These are phyloP conservation scores for Closterium sp. DNA, from an alignment of 139 green algal species.

Conservation along the genomic window DNA sequence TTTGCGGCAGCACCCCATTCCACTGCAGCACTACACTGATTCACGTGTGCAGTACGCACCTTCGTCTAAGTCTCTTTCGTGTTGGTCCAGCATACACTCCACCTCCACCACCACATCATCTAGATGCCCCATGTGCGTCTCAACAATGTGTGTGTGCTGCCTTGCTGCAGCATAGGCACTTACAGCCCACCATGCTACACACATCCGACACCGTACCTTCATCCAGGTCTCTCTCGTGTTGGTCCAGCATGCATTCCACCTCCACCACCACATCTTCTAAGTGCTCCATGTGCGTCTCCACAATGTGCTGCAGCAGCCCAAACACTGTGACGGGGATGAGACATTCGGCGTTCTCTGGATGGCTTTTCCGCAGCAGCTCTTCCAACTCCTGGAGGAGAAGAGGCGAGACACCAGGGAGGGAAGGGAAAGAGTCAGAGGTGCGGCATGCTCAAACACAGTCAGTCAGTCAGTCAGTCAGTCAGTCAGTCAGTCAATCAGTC, in stretches of 20 bases:
- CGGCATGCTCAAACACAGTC: too few species aligned
- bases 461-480: too few species aligned
- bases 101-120: conserved; percentile 21
- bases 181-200: too few species aligned
- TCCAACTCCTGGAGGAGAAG: neutral
- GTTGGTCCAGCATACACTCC: too few species aligned
- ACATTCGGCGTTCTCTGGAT: conserved; percentile 26
- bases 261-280: conserved; percentile 23
- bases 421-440: too few species aligned
- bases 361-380: conserved; percentile 18
- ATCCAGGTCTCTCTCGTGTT: conserved; percentile 8
- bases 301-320: conserved; percentile 27
- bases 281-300: conserved; percentile 31
- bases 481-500: too few species aligned
- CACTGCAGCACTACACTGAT: too few species aligned
- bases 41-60: too few species aligned
- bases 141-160: too few species aligned
- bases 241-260: conserved; percentile 25
- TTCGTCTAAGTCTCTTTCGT: too few species aligned
- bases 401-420: too few species aligned
- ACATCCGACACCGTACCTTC: neutral
- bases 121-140: conserved; percentile 21
- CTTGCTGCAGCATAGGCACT: too few species aligned
- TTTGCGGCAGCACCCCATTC: neutral
- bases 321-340: neutral